phyloP scores from a whole-genome alignment of 306 rosid species.

The Cucumis sativus region DNA sequence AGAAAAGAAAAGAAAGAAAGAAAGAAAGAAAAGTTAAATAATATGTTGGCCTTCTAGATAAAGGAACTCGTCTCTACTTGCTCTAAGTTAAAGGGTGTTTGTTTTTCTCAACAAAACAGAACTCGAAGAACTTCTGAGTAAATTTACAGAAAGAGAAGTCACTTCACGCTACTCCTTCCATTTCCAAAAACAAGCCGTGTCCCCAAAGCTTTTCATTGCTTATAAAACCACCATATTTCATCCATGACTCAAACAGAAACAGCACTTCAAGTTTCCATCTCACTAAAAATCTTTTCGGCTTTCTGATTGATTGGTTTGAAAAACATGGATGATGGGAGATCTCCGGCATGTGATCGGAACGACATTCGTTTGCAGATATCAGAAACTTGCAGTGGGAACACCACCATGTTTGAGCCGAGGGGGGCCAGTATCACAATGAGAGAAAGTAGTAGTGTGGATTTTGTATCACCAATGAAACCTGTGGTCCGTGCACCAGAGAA shows the following conservation, averaged over 20 bases:
- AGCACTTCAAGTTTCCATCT: neutral
- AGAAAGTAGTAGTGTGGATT: constrained; percentile 26
- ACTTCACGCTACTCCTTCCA: constrained; percentile 28
- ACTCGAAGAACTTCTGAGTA: constrained; percentile 6
- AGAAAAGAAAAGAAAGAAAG: neutral
- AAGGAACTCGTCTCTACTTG: neutral
- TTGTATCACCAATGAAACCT: constrained; percentile 11
- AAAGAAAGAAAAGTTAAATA: neutral
- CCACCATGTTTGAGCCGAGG: constrained; percentile 45
- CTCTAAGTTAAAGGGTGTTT: constrained; percentile 3
- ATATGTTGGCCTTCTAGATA: neutral
- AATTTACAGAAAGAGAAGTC: constrained; percentile 17
- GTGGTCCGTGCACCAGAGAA: constrained; percentile 56
- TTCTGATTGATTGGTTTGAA: neutral
- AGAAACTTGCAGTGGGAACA: constrained; percentile 26
- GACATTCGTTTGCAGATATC: constrained; percentile 36
- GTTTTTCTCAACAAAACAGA: neutral
- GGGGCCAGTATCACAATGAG: constrained; percentile 23
- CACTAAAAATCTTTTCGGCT: neutral
- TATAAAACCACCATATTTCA: neutral
- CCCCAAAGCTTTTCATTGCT: constrained; percentile 17
- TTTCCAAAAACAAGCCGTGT: constrained; percentile 27
- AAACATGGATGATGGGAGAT: constrained; percentile 30
- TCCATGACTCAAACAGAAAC: neutral
- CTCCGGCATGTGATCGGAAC: constrained; percentile 22